A percentile compares a stretch with the other conserved stretches of the same genome.
phyloP scores from a whole-genome alignment of 352 stramenopile species.

The Pythium brachiatum region DNA sequence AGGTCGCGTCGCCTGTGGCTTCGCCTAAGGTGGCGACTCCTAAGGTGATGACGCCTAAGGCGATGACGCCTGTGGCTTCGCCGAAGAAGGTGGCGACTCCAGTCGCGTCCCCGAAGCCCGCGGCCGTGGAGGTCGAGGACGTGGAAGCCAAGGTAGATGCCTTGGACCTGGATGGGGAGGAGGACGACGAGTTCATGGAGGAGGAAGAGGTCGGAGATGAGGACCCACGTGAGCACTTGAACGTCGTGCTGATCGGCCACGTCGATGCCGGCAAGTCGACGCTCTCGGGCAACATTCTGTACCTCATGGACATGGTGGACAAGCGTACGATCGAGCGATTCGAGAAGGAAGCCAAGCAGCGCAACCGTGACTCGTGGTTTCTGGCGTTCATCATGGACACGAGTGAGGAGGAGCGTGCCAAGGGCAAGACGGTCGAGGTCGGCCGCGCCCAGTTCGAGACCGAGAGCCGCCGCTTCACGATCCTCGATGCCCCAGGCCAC shows the following conservation, averaged over 20 bases:
- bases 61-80: conserved; percentile 9
- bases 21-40: conserved; percentile 12
- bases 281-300: conserved; percentile 97
- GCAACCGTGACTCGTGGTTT: conserved; percentile 89
- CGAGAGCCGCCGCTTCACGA: conserved; percentile 94
- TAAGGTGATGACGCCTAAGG: too few species aligned
- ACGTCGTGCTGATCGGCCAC: conserved; percentile 99
- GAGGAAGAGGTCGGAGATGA: conserved; percentile 84
- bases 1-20: not conserved
- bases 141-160: conserved; percentile 26
- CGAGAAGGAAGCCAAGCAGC: conserved; percentile 96
- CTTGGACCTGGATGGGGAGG: conserved; percentile 30
- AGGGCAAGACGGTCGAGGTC: conserved; percentile 87
- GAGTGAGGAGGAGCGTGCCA: conserved; percentile 97
- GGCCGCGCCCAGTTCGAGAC: conserved; percentile 98
- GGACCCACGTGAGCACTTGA: conserved; percentile 97
- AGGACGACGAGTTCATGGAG: conserved; percentile 60
- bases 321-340: conserved; percentile 98
- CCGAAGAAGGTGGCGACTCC: conserved; percentile 12
- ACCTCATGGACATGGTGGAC: conserved; percentile 98
- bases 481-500: conserved; percentile 98
- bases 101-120: conserved; percentile 18
- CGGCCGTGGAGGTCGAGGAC: conserved; percentile 2
- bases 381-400: conserved; percentile 99
- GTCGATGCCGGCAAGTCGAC: conserved; percentile 99